Evolutionary conservation across 2,329 filamentous ascomycete genomes (phyloP).

Genomic region (Fusarium nisikadoi): DNA sequence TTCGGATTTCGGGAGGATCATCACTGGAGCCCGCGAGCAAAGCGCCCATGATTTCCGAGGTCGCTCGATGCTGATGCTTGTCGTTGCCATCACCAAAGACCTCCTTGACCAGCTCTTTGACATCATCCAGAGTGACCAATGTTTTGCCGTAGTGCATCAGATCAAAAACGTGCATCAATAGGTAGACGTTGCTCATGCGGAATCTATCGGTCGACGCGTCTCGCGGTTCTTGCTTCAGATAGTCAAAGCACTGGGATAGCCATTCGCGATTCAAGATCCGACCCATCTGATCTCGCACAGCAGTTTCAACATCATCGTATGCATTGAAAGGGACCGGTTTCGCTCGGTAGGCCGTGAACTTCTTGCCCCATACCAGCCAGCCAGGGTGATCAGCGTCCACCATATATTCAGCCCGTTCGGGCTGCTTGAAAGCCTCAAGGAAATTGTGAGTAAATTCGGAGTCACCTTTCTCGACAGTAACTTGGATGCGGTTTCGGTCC

Average conservation of each 20-base stretch:
- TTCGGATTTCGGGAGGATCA: slow-evolving; percentile 76
- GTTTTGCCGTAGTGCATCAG: slow-evolving; percentile 85
- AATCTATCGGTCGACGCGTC: slow-evolving; percentile 86
- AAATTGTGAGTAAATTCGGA: slow-evolving; percentile 82
- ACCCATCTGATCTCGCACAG: slow-evolving; percentile 82
- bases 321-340: slow-evolving; percentile 73
- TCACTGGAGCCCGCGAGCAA: slow-evolving; percentile 85
- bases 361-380: slow-evolving; percentile 95
- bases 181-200: slow-evolving; percentile 85
- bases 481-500: slow-evolving; percentile 78
- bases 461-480: slow-evolving; percentile 79
- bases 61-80: slow-evolving; percentile 97
- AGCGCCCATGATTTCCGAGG: slow-evolving; percentile 90
- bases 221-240: slow-evolving; percentile 94
- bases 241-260: slow-evolving; percentile 89
- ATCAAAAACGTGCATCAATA: slow-evolving; percentile 90
- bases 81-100: slow-evolving; percentile 94
- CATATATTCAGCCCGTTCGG: slow-evolving; percentile 78
- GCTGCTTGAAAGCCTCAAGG: slow-evolving; percentile 79
- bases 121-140: slow-evolving; percentile 82
- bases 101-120: slow-evolving; percentile 80
- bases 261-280: slow-evolving; percentile 82
- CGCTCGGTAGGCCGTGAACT: slow-evolving; percentile 81
- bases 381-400: slow-evolving; percentile 92
- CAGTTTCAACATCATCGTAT: slow-evolving; percentile 84